Percentiles rank a stretch among this genome's conserved stretches.
Conservation (phyloP, 2,329 filamentous ascomycete species). For the Ophiosphaerella herpotricha region DNA sequence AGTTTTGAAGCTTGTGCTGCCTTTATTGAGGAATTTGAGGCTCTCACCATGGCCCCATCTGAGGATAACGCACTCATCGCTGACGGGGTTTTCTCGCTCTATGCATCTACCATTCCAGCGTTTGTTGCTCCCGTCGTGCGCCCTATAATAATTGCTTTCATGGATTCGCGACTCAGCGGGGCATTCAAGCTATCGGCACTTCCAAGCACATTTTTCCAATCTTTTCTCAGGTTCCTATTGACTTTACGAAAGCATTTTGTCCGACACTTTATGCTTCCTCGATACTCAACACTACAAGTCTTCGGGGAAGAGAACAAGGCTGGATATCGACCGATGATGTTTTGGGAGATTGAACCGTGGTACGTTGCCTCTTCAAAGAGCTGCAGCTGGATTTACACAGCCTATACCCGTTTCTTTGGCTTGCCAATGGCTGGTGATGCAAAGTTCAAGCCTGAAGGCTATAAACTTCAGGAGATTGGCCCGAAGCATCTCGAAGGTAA, state of each 20-base stretch:
- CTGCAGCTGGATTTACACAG: conserved; percentile 1
- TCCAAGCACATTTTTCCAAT: background rate
- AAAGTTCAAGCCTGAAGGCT: conserved; percentile 7
- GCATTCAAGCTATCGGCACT: conserved; percentile 4
- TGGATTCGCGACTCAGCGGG: conserved; percentile 6
- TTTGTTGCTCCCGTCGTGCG: conserved; percentile 9
- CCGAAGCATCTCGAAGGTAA: conserved; percentile 11
- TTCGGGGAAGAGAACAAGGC: conserved; percentile 6
- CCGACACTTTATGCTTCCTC: conserved; percentile 5
- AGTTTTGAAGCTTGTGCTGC: conserved; percentile 11
- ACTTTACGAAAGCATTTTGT: conserved; percentile 4
- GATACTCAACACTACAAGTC: conserved; percentile 8
- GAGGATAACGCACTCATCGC: conserved; percentile 11
- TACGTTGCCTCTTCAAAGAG: conserved; percentile 5
- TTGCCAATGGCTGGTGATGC: conserved; percentile 6
- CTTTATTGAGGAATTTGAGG: conserved; percentile 10
- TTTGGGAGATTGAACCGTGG: conserved; percentile 11
- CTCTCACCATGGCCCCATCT: conserved; percentile 6
- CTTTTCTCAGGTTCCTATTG: background rate
- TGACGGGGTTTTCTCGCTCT: conserved; percentile 8
- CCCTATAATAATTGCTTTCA: conserved; percentile 6
- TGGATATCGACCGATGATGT: conserved; percentile 3
- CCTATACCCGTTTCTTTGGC: conserved; percentile 5
- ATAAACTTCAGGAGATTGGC: conserved; percentile 10
- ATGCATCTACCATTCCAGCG: conserved; percentile 9